Evolutionary conservation across 495 filamentous ascomycete genomes (phyloP).

Genomic region (Penicillium salamii): DNA sequence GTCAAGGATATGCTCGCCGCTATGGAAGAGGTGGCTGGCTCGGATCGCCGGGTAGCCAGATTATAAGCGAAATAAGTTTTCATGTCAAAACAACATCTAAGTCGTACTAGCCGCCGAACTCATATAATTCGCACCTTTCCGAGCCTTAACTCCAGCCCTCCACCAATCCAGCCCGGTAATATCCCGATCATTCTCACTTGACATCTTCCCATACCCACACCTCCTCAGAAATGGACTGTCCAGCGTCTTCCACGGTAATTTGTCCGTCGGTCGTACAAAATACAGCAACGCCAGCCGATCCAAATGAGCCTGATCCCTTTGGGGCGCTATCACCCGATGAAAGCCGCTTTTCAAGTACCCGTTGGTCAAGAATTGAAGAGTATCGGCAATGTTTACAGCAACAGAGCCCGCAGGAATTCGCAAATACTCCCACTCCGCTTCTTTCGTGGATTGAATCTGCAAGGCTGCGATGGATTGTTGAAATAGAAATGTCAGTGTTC

Average conservation of each 20-base stretch:
- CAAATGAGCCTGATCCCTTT: conserved; percentile 41
- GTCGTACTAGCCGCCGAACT: neutral
- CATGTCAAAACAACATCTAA: too few species aligned
- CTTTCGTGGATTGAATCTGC: conserved; percentile 36
- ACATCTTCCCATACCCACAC: conserved; percentile 6
- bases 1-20: neutral
- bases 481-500: conserved; percentile 52
- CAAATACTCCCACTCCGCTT: conserved; percentile 21
- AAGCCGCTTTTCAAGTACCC: conserved; percentile 44
- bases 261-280: conserved; percentile 40
- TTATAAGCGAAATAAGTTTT: too few species aligned
- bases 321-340: conserved; percentile 47
- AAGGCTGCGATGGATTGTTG: conserved; percentile 54
- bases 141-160: conserved; percentile 3
- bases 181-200: conserved; percentile 6
- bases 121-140: conserved; percentile 1
- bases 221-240: conserved; percentile 17
- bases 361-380: conserved; percentile 37
- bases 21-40: neutral
- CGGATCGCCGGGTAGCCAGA: too few species aligned
- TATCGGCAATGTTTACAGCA: conserved; percentile 48
- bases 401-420: conserved; percentile 26
- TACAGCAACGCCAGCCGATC: conserved; percentile 46
- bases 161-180: conserved; percentile 5
- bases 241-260: conserved; percentile 12